Conservation (phyloP, 2,329 filamentous ascomycete species). For the Byssoonygena ceratinophila region DNA sequence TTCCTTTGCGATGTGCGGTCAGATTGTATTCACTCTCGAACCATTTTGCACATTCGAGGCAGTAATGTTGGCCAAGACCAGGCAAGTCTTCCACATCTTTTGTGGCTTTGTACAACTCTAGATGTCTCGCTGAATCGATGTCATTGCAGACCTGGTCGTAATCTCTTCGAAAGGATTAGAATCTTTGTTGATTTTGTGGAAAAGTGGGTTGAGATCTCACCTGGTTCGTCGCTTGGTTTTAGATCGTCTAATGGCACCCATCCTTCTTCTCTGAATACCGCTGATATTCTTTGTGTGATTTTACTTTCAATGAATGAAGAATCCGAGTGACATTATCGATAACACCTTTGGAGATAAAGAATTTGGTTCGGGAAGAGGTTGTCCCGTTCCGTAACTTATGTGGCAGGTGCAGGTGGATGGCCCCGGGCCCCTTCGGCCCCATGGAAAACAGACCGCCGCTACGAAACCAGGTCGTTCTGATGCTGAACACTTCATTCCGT, state of each 20-base stretch:
- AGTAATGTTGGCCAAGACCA: conserved; percentile 75
- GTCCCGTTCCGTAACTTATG: too few species aligned
- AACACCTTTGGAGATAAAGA: neutral
- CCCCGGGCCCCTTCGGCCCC: too few species aligned
- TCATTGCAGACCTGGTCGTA: conserved; percentile 87
- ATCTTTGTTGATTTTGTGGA: too few species aligned
- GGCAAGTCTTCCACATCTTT: conserved; percentile 81
- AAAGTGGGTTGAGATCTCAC: conserved; percentile 38
- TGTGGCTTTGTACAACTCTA: conserved; percentile 64
- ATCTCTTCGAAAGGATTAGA: conserved; percentile 55
- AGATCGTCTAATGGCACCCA: conserved; percentile 57
- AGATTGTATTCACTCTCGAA: conserved; percentile 78
- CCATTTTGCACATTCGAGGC: conserved; percentile 89
- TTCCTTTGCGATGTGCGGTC: conserved; percentile 66
- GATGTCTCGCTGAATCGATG: conserved; percentile 64
- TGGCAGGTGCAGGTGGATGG: too few species aligned
- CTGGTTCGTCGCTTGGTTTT: conserved; percentile 65
- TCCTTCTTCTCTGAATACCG: conserved; percentile 26
- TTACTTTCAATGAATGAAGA: too few species aligned
- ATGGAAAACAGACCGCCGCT: too few species aligned
- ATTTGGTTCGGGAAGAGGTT: neutral
- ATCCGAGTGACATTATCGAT: neutral
- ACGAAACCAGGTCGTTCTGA: too few species aligned
- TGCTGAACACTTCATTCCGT: too few species aligned
- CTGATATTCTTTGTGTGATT: neutral